Evolutionary conservation across 78 protist genomes (phyloP).

Genomic region (Capsaspora owczarzaki): DNA sequence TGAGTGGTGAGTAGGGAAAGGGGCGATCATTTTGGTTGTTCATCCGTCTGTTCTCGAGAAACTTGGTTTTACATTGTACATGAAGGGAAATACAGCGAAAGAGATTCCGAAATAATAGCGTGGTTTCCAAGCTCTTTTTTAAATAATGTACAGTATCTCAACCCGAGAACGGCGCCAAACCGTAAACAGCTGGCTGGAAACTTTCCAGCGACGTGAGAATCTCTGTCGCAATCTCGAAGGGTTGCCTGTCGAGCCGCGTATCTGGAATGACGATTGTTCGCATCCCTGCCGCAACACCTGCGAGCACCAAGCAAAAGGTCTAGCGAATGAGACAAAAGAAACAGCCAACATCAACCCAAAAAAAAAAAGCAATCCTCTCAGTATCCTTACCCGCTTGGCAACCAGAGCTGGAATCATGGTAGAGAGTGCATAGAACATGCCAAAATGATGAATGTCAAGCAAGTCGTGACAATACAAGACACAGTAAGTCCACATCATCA

Average conservation of each 20-base stretch:
- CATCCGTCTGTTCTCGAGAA: background rate
- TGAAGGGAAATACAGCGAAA: background rate
- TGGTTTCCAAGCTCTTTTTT: no score
- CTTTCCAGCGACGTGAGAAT: background rate
- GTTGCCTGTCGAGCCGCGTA: background rate
- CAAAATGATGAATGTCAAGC: background rate
- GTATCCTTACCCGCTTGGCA: background rate
- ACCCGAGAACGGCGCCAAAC: background rate
- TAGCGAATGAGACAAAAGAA: background rate
- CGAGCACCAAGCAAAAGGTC: background rate
- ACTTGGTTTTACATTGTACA: background rate
- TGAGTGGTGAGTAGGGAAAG: background rate
- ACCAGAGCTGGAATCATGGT: background rate
- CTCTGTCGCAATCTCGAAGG: background rate
- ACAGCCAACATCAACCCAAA: background rate
- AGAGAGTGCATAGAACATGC: background rate
- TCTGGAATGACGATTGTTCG: background rate
- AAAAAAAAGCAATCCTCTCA: background rate
- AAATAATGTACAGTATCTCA: background rate
- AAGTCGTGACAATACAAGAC: background rate
- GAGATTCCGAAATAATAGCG: background rate
- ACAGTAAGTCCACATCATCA: background rate
- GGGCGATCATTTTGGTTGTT: background rate
- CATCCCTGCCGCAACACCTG: constrained; percentile 1
- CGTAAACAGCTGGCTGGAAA: background rate